Evolutionary conservation across 2,329 filamentous ascomycete species (phyloP).

Genomic region (Fusarium citri): DNA sequence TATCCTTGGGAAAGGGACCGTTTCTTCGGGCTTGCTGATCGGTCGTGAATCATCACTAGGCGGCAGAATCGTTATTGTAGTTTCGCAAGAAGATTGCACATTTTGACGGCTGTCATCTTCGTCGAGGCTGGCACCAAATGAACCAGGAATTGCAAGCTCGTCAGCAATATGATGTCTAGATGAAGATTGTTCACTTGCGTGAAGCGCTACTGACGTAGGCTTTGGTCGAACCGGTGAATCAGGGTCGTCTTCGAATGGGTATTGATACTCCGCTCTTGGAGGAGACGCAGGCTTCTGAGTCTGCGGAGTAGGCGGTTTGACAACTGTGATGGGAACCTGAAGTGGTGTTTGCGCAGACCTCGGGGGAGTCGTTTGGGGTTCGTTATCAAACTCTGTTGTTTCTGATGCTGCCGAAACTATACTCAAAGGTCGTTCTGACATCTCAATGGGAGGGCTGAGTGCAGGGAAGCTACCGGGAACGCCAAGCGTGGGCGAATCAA

Average conservation of each 20-base stretch:
- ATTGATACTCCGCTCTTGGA: slow-evolving; percentile 59
- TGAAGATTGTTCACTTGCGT: slow-evolving; percentile 41
- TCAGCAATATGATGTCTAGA: slow-evolving; percentile 7
- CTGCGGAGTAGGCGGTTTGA: slow-evolving; percentile 49
- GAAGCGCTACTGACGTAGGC: slow-evolving; percentile 7
- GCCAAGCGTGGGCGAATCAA: slow-evolving; percentile 74
- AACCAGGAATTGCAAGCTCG: slow-evolving; percentile 43
- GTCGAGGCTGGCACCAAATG: slow-evolving; percentile 55
- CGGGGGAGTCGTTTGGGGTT: slow-evolving; percentile 71
- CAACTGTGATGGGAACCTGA: slow-evolving; percentile 43
- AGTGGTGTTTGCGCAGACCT: slow-evolving; percentile 49
- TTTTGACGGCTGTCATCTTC: slow-evolving; percentile 35
- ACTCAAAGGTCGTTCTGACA: slow-evolving; percentile 66
- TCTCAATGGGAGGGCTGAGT: slow-evolving; percentile 51
- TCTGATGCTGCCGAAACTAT: slow-evolving; percentile 70
- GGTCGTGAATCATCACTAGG: slow-evolving; percentile 48
- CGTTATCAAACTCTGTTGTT: slow-evolving; percentile 78
- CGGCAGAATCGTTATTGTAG: slow-evolving; percentile 63
- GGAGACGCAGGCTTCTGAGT: slow-evolving; percentile 34
- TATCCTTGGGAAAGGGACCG: slow-evolving; percentile 51
- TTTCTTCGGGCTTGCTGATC: slow-evolving; percentile 30
- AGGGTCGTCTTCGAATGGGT: slow-evolving; percentile 62
- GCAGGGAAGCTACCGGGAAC: slow-evolving; percentile 72
- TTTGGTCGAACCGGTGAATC: slow-evolving; percentile 37
- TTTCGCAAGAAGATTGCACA: slow-evolving; percentile 50